Conservation (phyloP, 306 rosid species). For the Quercus wislizeni region DNA sequence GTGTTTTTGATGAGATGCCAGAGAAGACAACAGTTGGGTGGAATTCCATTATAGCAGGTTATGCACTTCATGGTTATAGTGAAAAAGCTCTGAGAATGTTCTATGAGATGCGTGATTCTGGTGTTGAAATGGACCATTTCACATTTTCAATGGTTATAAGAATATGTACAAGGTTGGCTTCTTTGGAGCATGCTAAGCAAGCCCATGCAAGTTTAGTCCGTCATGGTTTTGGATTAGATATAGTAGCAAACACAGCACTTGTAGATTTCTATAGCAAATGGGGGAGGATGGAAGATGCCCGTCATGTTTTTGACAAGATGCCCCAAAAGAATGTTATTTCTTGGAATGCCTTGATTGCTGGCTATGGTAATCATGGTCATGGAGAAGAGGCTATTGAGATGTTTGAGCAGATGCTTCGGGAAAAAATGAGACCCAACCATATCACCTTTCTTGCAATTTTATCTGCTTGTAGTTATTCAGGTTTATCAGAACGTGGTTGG, state of each 20-base stretch:
- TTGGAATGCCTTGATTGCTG: conserved; percentile 89
- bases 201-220: conserved; percentile 86
- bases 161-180: conserved; percentile 83
- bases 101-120: conserved; percentile 62
- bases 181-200: conserved; percentile 73
- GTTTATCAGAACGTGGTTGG: conserved; percentile 75
- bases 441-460: conserved; percentile 81
- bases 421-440: conserved; percentile 68
- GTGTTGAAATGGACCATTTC: conserved; percentile 71
- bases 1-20: conserved; percentile 74
- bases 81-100: conserved; percentile 73
- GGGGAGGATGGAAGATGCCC: conserved; percentile 87
- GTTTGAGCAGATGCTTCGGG: conserved; percentile 74
- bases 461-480: conserved; percentile 84
- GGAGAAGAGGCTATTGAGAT: conserved; percentile 70
- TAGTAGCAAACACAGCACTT: conserved; percentile 76
- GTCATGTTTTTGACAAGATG: conserved; percentile 70
- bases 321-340: conserved; percentile 62
- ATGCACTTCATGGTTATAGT: conserved; percentile 81
- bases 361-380: conserved; percentile 79
- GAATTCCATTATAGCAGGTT: conserved; percentile 84
- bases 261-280: conserved; percentile 93
- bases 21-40: conserved; percentile 75
- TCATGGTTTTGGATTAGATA: conserved; percentile 65
- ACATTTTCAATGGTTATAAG: conserved; percentile 72